Evolutionary conservation across 305 asterid species (phyloP).

Genomic region (Andrographis paniculata): DNA sequence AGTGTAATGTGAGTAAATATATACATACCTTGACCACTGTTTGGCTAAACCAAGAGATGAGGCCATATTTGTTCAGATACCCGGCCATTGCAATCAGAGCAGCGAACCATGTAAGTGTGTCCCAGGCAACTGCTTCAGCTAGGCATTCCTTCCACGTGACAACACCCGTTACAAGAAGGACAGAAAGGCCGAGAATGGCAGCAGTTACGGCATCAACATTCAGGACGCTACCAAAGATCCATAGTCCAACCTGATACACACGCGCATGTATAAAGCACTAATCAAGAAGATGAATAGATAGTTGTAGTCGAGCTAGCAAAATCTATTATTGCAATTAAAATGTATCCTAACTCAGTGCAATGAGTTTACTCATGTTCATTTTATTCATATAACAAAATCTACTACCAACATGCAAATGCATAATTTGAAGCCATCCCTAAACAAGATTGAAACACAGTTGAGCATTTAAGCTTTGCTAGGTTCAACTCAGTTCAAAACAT

Average conservation of each 20-base stretch:
- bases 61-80: slow-evolving; percentile 91
- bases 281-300: too few relatives aligned
- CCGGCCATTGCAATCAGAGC: slow-evolving; percentile 99
- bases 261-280: too few relatives aligned
- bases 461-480: too few relatives aligned
- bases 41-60: slow-evolving; percentile 96
- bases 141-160: slow-evolving; percentile 98
- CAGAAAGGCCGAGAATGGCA: slow-evolving; percentile 87
- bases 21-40: slow-evolving; percentile 75
- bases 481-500: not conserved
- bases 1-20: not conserved
- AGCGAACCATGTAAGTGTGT: slow-evolving; percentile 98
- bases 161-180: slow-evolving; percentile 83
- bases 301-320: too few relatives aligned
- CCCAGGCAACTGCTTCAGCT: slow-evolving; percentile 99
- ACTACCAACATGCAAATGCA: too few relatives aligned
- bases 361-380: too few relatives aligned
- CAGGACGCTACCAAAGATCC: slow-evolving; percentile 76
- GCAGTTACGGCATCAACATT: slow-evolving; percentile 94
- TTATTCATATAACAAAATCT: too few relatives aligned
- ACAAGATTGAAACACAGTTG: too few relatives aligned
- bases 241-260: slow-evolving; percentile 97
- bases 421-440: too few relatives aligned
- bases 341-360: too few relatives aligned
- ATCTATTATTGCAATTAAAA: too few relatives aligned